phyloP scores from a whole-genome alignment of 1,139 yeast species.

The Yamadazyma siamensis region DNA sequence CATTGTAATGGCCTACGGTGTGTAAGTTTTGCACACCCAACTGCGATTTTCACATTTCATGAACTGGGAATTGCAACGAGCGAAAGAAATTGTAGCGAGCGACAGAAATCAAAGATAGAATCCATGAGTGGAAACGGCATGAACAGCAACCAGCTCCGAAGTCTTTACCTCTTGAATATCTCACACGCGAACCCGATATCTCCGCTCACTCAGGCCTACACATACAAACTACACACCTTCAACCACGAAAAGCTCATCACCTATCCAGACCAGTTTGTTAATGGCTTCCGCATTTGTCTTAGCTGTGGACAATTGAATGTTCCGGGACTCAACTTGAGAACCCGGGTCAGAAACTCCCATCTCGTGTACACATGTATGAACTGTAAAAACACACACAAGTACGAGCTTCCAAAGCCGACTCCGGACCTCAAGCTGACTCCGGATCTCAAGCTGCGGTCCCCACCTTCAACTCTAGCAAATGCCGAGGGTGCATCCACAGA shows the following conservation, averaged over 20 bases:
- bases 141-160: constrained; percentile 20
- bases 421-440: background rate
- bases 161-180: constrained; percentile 23
- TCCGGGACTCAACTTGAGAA: constrained; percentile 42
- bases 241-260: constrained; percentile 23
- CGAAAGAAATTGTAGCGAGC: no score
- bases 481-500: background rate
- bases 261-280: constrained; percentile 22
- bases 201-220: constrained; percentile 27
- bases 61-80: no score
- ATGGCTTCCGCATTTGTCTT: constrained; percentile 36
- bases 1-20: no score
- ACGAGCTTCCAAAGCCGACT: constrained; percentile 3
- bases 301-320: constrained; percentile 43
- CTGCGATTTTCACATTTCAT: no score
- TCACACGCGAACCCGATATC: constrained; percentile 23
- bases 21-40: no score
- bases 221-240: constrained; percentile 20
- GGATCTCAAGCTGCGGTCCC: background rate
- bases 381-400: constrained; percentile 8
- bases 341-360: constrained; percentile 6
- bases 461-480: background rate
- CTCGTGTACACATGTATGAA: constrained; percentile 14
- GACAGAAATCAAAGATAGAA: no score
- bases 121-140: no score